phyloP scores from a whole-genome alignment of 345 rosid genomes.

The Arabidopsis arenosa region DNA sequence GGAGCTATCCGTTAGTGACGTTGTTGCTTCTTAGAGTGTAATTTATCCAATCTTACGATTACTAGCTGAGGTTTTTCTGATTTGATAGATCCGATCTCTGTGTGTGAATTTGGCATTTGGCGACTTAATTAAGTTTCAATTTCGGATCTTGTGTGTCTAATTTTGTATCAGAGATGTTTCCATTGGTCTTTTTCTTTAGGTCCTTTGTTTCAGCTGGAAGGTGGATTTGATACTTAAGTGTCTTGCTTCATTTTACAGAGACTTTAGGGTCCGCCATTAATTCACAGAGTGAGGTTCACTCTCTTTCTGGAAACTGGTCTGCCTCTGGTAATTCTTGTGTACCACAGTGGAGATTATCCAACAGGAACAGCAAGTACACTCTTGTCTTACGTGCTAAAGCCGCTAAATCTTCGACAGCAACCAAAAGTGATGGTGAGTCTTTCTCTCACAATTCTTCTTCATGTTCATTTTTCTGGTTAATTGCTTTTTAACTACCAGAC shows the following conservation, averaged over 20 bases:
- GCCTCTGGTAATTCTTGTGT: conserved; percentile 42
- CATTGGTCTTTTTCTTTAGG: neutral
- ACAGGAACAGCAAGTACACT: conserved; percentile 40
- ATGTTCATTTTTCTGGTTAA: neutral
- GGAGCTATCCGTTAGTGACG: neutral
- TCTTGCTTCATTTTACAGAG: conserved; percentile 41
- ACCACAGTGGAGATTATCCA: conserved; percentile 45
- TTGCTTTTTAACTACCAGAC: neutral
- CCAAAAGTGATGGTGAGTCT: conserved; percentile 62
- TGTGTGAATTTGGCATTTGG: neutral
- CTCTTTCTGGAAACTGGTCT: conserved; percentile 43
- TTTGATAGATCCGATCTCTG: conserved; percentile 12
- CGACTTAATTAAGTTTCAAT: conserved; percentile 10
- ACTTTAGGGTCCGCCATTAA: conserved; percentile 36
- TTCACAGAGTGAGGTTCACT: conserved; percentile 33
- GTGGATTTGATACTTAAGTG: neutral
- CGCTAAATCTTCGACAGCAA: conserved; percentile 53
- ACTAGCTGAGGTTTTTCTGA: neutral
- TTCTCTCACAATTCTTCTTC: conserved; percentile 10
- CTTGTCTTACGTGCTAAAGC: conserved; percentile 52
- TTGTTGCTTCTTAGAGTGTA: conserved; percentile 16
- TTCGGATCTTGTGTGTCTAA: conserved; percentile 20
- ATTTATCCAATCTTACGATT: neutral
- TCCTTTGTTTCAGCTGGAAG: conserved; percentile 8
- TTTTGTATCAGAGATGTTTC: conserved; percentile 27